A percentile compares a stretch with the other conserved stretches of the same genome.
These are phyloP conservation scores for Suillus brevipes DNA, from an alignment of 768 basidiomycete genomes.

Conservation along the genomic window DNA sequence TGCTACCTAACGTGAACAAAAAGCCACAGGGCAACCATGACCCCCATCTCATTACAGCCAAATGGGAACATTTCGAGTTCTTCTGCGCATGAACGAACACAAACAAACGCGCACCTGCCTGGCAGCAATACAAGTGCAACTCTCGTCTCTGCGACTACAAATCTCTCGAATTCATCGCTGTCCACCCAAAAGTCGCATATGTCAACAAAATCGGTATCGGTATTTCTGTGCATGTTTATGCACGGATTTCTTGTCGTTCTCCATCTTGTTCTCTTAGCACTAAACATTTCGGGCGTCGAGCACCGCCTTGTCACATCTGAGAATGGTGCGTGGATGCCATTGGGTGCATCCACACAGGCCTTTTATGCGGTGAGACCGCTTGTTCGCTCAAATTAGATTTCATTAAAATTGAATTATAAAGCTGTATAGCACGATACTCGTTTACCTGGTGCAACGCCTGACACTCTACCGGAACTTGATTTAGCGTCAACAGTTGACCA, in stretches of 20 bases:
- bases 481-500: constrained; percentile 4
- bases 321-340: background rate
- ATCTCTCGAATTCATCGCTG: background rate
- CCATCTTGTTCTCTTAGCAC: constrained; percentile 10
- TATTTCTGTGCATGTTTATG: background rate
- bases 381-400: background rate
- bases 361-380: constrained; percentile 9
- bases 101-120: background rate
- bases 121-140: background rate
- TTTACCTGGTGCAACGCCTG: constrained; percentile 16
- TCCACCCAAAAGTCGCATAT: background rate
- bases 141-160: background rate
- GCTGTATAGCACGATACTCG: constrained; percentile 10
- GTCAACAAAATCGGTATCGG: background rate
- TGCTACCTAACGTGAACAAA: background rate
- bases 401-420: background rate
- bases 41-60: background rate
- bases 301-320: constrained; percentile 4
- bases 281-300: constrained; percentile 3
- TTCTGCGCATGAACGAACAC: background rate
- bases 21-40: background rate
- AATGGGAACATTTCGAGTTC: background rate
- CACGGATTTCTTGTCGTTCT: constrained; percentile 12
- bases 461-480: constrained; percentile 9
- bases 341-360: constrained; percentile 4